These are phyloP conservation scores for Dendrocalamus sinicus DNA, from an alignment of 176 grass and related monocot species.

Conservation along the genomic window DNA sequence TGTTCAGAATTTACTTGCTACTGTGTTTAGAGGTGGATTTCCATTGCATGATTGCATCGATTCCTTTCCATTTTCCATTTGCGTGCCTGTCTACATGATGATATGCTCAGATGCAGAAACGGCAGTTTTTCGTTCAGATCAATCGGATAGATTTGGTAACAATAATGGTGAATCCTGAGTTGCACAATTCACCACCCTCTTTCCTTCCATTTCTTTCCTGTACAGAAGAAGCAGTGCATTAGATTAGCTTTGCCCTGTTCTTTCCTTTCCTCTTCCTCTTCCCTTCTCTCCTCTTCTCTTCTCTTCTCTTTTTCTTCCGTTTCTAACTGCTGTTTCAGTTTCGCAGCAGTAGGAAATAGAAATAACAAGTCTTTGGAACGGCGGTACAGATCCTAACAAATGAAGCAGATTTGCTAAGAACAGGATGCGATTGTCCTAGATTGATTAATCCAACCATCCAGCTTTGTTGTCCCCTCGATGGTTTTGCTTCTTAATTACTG, in stretches of 20 bases:
- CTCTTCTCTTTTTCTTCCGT: neutral
- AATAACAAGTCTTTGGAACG: neutral
- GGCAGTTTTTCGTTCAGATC: neutral
- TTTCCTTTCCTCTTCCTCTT: neutral
- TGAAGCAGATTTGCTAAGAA: neutral
- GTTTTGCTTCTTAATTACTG: neutral
- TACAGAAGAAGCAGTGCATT: neutral
- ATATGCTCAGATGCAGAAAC: neutral
- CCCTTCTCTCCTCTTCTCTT: no score
- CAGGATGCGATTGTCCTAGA: neutral
- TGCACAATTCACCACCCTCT: neutral
- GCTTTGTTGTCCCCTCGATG: neutral
- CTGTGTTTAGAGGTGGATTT: neutral
- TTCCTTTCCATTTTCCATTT: neutral
- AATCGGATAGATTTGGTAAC: neutral
- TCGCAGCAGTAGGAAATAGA: neutral
- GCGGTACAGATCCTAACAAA: neutral
- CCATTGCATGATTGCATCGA: neutral
- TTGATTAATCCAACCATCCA: neutral
- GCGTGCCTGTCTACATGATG: neutral
- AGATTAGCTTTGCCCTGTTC: neutral
- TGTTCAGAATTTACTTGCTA: neutral
- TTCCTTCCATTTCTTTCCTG: conserved; percentile 25
- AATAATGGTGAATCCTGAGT: neutral
- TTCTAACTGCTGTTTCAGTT: neutral